Conservation (phyloP, 768 basidiomycete species). For the Lactarius trivialis region DNA sequence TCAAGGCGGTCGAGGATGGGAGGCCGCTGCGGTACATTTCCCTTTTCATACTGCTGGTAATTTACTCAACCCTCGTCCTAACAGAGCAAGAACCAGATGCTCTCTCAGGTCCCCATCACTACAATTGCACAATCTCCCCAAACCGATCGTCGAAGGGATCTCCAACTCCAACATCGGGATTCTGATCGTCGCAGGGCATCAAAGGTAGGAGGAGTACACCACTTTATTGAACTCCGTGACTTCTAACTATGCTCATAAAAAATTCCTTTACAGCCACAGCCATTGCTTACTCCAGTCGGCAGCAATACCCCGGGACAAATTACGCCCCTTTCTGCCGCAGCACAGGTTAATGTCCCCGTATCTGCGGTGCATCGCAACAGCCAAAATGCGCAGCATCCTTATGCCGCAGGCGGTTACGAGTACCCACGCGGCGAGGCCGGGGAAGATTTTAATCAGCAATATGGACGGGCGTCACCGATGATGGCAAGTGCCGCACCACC, state of each 20-base stretch:
- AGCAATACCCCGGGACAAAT: conserved; percentile 46
- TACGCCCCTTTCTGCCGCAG: conserved; percentile 68
- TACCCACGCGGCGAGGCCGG: conserved; percentile 35
- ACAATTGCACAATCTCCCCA: conserved; percentile 36
- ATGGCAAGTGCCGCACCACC: conserved; percentile 65
- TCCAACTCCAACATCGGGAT: conserved; percentile 44
- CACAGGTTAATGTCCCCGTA: conserved; percentile 67
- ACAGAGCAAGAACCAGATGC: conserved; percentile 58
- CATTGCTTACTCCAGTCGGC: conserved; percentile 49
- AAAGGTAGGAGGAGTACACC: conserved; percentile 29
- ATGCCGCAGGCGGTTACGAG: conserved; percentile 63
- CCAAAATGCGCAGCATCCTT: conserved; percentile 55
- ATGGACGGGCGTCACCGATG: conserved; percentile 82
- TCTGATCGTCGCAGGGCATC: conserved; percentile 59
- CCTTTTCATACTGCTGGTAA: neutral
- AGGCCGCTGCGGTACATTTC: conserved; percentile 61
- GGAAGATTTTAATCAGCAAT: conserved; percentile 60
- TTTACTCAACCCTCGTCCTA: neutral
- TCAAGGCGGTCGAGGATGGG: conserved; percentile 90
- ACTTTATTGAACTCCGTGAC: conserved; percentile 62
- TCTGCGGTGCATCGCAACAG: conserved; percentile 41
- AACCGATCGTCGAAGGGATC: conserved; percentile 53
- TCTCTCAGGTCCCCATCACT: conserved; percentile 57
- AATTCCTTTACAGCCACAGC: conserved; percentile 45
- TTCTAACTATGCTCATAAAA: conserved; percentile 63